phyloP scores from a whole-genome alignment of 495 filamentous ascomycete species.

The Hypoxylon fragiforme region DNA sequence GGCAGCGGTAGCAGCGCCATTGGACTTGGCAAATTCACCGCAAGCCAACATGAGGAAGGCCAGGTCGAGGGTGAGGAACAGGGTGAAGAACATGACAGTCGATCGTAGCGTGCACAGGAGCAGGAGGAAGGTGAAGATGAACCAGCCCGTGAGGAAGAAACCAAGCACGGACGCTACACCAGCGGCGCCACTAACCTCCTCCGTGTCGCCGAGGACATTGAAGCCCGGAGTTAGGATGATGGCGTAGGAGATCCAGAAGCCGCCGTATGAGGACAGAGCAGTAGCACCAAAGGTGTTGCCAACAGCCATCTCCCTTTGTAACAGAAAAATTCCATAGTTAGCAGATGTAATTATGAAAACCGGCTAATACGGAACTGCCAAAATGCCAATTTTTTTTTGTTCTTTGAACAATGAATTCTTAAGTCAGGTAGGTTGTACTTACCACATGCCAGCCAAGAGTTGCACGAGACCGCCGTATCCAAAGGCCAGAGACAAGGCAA shows the following conservation, averaged over 20 bases:
- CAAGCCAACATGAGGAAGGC: conserved; percentile 88
- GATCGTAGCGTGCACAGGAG: conserved; percentile 89
- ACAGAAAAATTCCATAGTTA: too few relatives aligned
- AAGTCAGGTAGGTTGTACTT: too few relatives aligned
- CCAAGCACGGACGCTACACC: conserved; percentile 66
- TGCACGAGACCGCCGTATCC: conserved; percentile 90
- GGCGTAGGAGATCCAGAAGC: conserved; percentile 93
- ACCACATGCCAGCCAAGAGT: conserved; percentile 97
- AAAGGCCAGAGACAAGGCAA: conserved; percentile 71
- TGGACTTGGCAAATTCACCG: conserved; percentile 60
- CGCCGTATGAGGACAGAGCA: conserved; percentile 93
- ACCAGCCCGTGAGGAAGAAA: conserved; percentile 91
- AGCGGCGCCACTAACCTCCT: conserved; percentile 11
- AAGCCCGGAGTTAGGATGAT: conserved; percentile 87
- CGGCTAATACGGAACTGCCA: too few relatives aligned
- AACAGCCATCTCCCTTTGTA: conserved; percentile 92
- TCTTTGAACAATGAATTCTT: too few relatives aligned
- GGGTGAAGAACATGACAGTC: conserved; percentile 91
- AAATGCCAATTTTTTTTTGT: background rate
- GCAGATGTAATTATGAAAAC: background rate
- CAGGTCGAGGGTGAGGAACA: conserved; percentile 93
- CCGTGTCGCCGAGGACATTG: conserved; percentile 57
- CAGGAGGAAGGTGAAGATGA: conserved; percentile 93
- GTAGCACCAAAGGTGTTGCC: conserved; percentile 98
- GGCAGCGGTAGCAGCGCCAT: conserved; percentile 26